phyloP scores from a whole-genome alignment of 2,329 filamentous ascomycete species.

The Shiraia sp. region DNA sequence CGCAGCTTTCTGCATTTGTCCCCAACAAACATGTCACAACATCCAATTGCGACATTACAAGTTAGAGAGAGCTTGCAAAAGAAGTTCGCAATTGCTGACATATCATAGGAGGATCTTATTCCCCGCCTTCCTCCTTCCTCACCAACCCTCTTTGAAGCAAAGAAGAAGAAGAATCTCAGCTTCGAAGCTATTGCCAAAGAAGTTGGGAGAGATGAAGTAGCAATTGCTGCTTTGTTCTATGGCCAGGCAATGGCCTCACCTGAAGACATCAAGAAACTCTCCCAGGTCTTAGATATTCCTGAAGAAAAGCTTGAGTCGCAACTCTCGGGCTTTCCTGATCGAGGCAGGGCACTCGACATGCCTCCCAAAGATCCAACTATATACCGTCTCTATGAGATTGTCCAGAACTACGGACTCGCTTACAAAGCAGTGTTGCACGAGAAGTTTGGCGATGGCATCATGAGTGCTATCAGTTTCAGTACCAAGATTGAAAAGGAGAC shows the following conservation, averaged over 20 bases:
- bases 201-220: slow-evolving; percentile 79
- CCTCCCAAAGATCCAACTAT: slow-evolving; percentile 83
- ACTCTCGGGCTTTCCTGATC: slow-evolving; percentile 75
- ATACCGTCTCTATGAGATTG: slow-evolving; percentile 89
- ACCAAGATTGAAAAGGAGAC: slow-evolving; percentile 94
- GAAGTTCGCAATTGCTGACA: slow-evolving; percentile 11
- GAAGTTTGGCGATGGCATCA: slow-evolving; percentile 81
- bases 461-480: slow-evolving; percentile 91
- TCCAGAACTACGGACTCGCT: slow-evolving; percentile 95
- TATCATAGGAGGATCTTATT: slow-evolving; percentile 63
- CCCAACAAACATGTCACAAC: slow-evolving; percentile 36
- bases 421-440: slow-evolving; percentile 96
- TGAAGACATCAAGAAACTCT: slow-evolving; percentile 71
- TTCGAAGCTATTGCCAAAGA: slow-evolving; percentile 78
- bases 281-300: slow-evolving; percentile 65
- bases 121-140: slow-evolving; percentile 72
- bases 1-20: slow-evolving; percentile 31
- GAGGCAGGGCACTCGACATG: slow-evolving; percentile 79
- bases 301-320: slow-evolving; percentile 61
- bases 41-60: slow-evolving; percentile 46
- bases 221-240: slow-evolving; percentile 87
- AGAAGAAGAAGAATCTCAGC: slow-evolving; percentile 72
- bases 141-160: slow-evolving; percentile 77
- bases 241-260: slow-evolving; percentile 76
- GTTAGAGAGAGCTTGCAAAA: slow-evolving; percentile 16